Evolutionary conservation across 2,329 filamentous ascomycete species (phyloP), one percentile per base, ranked within the genome.

Genomic region (Scedosporium boydii): DNA sequence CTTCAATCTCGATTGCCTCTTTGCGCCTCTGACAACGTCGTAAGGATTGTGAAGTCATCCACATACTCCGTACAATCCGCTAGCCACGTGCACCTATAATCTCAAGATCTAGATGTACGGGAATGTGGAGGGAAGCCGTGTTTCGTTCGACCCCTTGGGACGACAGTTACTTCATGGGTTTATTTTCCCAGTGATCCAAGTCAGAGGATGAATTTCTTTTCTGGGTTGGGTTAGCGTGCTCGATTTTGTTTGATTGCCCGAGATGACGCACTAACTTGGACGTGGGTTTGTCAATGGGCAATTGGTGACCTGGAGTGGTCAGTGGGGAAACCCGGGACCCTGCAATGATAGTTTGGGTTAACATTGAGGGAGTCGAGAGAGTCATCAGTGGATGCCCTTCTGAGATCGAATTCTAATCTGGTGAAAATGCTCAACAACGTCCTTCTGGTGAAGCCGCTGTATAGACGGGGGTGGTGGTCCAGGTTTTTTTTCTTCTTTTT

Each of bases 241-340:
- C 14, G 34, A 42, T 18, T 18, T 55, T 58, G 68, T 71, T 70
- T 71, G 68, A 71, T 71, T 70, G 68, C 61, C 69, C 65, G 67
- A 69, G 66, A 66, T 69, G 69, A 67, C 66, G 68, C 69, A 68
- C 42, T 60, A 65, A 34, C 61, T 38, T 14, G 51, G 23, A 23
- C 18, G 51, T 55, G 23, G 23, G 51, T 55, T 55, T 38, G 34
- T 4, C 10, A 38, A 38, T 38, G 27, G 21, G 18, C 34, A 38
- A 38, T 38, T 55, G 23, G 18, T 16, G 51, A 55, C 51, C 18
- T 27, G 18, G 51, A 26, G 23, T 27, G 27, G 51, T 27, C 21
- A 55, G 51, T 55, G 51, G 51, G 51, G 51, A 55, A 55, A 55
- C 51, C 51, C 23, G 51, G 51, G 51, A 55, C 51, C 51, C 51